A percentile compares a stretch with the other conserved stretches of the same genome.
These are phyloP conservation scores for Uronychia setigera DNA, from an alignment of 73 alveolate species.

Conservation along the genomic window DNA sequence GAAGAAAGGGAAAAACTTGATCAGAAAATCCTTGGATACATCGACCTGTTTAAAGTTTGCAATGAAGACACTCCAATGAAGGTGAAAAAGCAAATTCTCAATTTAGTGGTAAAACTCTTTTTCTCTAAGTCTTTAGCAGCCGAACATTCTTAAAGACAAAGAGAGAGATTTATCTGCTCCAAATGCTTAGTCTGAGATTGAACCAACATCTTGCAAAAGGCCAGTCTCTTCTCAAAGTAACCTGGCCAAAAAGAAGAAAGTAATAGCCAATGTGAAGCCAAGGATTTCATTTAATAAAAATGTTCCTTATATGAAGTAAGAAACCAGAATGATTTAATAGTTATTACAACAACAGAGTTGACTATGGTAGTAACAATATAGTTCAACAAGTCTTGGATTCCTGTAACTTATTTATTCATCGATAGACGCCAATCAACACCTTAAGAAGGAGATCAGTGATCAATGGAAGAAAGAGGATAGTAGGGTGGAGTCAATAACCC, in stretches of 20 bases:
- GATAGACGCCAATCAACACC: not conserved
- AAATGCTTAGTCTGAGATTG: too few species aligned
- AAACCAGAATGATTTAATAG: too few species aligned
- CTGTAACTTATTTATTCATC: not conserved
- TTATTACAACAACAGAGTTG: not conserved
- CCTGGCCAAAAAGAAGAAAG: too few species aligned
- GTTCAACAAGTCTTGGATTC: not conserved
- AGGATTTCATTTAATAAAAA: not conserved
- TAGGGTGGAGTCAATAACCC: not conserved
- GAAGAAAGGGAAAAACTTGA: constrained; percentile 21
- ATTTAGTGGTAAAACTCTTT: not conserved
- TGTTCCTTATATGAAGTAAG: too few species aligned
- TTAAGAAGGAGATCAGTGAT: not conserved
- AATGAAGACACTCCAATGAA: not conserved
- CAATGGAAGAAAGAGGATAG: not conserved
- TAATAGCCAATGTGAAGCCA: too few species aligned
- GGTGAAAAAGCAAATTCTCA: not conserved
- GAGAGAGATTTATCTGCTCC: too few species aligned
- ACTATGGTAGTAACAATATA: not conserved
- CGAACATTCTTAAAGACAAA: too few species aligned
- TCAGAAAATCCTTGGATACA: constrained; percentile 13
- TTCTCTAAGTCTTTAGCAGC: too few species aligned
- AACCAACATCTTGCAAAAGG: too few species aligned
- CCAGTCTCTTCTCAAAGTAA: too few species aligned
- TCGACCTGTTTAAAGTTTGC: constrained; percentile 4